Base-by-base conservation (phyloP, 2,329 filamentous ascomycete genomes). In the Claviceps sp. region DNA sequence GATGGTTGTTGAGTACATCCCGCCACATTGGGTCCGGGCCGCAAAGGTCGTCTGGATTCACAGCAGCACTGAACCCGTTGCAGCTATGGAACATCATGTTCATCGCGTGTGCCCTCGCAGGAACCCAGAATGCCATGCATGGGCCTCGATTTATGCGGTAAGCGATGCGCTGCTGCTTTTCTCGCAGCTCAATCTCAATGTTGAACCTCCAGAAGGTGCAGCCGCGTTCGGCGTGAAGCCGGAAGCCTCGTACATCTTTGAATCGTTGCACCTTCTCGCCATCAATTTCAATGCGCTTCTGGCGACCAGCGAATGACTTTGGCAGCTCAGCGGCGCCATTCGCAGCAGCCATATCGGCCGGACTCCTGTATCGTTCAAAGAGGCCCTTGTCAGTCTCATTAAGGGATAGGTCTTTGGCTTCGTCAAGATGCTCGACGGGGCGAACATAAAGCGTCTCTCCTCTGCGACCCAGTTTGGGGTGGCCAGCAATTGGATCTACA, bases 61-160 rank as follows among this genome's bases (percentile, higher is more conserved):
- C 86, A 52, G 79, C 85, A 50, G 85, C 67, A 60, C 88, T 91
- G 72, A 98, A 98, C 2, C 94, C 93, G 65, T 98, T 98, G 72
- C 93, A 95, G 65, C 86, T 95, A 71, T 97, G 81, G 70, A 96
- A 98, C 89, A 97, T 95, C 65, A 96, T 87, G 70, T 97, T 96
- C 93, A 98, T 98, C 2, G 86, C 80, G 65, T 95, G 78, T 16
- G 82, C 85, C 48, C 76, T 79, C 37, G 85, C 85, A 5, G 94
- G 93, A 0, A 98, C 88, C 91, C 93, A 98, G 66, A 98, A 98
- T 1, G 85, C 88, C 50, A 87, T 82, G 2, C 88, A 81, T 5
- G 91, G 90, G 0, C 93, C 91, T 47, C 84, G 78, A 63, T 98
- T 98, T 71, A 98, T 95, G 51, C 90, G 86, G 67, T 98, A 98